Percentiles rank a stretch among this genome's conserved stretches.
These are phyloP conservation scores for Podila epigama DNA, from an alignment of 192 early-diverging fungal genomes.

Conservation along the genomic window DNA sequence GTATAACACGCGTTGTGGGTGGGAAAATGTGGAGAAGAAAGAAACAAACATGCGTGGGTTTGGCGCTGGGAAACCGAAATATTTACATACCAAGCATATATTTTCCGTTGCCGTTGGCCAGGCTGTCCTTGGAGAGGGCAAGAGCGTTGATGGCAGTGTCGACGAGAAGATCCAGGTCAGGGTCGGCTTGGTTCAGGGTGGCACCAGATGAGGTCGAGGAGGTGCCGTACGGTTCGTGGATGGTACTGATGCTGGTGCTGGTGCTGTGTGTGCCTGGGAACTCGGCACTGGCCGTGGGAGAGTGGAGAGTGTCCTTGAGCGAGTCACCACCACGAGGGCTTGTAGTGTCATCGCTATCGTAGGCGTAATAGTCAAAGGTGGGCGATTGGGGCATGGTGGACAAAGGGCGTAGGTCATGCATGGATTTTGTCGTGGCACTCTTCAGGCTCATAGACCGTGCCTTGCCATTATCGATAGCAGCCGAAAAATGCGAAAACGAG, in stretches of 20 bases:
- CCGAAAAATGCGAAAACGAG: too few relatives aligned
- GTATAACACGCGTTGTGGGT: not conserved
- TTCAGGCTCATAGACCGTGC: constrained; percentile 35
- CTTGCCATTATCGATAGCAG: too few relatives aligned
- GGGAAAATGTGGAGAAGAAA: not conserved
- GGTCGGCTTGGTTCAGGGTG: constrained; percentile 6
- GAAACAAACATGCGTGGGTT: not conserved
- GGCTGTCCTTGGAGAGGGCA: not conserved
- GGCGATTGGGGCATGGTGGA: constrained; percentile 19
- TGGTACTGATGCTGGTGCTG: not conserved
- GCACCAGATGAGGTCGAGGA: too few relatives aligned
- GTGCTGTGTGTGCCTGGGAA: too few relatives aligned
- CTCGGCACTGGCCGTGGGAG: constrained; percentile 11
- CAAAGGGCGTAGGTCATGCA: constrained; percentile 46
- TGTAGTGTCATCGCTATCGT: constrained; percentile 28
- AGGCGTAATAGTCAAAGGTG: constrained; percentile 3
- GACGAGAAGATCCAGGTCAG: not conserved
- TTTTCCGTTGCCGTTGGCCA: constrained; percentile 36
- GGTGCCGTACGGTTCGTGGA: constrained; percentile 3
- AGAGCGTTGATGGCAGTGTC: not conserved
- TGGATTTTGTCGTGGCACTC: constrained; percentile 34
- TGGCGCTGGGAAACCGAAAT: not conserved
- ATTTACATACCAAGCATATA: constrained; percentile 30
- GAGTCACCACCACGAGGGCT: constrained; percentile 34
- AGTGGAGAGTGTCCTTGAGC: constrained; percentile 38